Percentiles rank a stretch among this genome's conserved stretches.
These are phyloP conservation scores for Suillus plorans DNA, from an alignment of 768 basidiomycete species.

Conservation along the genomic window DNA sequence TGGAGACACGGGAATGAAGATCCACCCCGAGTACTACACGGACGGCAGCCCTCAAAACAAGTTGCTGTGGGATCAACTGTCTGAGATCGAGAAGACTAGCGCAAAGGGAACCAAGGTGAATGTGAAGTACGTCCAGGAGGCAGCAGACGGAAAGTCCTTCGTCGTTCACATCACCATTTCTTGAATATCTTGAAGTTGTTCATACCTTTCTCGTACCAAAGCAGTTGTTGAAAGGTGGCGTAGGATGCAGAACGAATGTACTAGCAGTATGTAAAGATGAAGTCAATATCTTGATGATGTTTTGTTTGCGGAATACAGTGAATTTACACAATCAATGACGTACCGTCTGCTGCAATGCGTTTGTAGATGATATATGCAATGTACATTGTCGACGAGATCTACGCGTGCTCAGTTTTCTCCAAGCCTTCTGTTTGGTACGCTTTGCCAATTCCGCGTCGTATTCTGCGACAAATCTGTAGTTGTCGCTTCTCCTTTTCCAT, in stretches of 20 bases:
- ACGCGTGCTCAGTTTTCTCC: too few species aligned
- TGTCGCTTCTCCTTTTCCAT: background rate
- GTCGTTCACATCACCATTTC: background rate
- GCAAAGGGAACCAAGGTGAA: background rate
- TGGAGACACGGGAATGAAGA: conserved; percentile 21
- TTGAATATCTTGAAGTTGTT: background rate
- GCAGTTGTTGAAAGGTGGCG: background rate
- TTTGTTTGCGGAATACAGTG: too few species aligned
- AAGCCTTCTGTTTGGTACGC: too few species aligned
- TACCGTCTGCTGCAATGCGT: too few species aligned
- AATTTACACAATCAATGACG: too few species aligned
- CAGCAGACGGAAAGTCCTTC: background rate
- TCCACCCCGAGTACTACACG: conserved; percentile 17
- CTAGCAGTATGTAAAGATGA: too few species aligned
- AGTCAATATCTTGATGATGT: too few species aligned
- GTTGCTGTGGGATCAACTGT: background rate
- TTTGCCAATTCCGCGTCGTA: too few species aligned
- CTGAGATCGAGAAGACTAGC: background rate
- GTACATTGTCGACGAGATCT: too few species aligned
- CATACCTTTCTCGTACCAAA: background rate
- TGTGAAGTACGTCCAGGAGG: background rate
- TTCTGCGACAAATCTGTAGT: background rate
- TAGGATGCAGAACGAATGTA: too few species aligned
- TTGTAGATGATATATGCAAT: too few species aligned
- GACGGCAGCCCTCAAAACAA: background rate